Percentiles rank a stretch among this genome's conserved stretches.
Evolutionary conservation across 176 grass and related monocot genomes (phyloP).

Genomic region (Zea luxurians): DNA sequence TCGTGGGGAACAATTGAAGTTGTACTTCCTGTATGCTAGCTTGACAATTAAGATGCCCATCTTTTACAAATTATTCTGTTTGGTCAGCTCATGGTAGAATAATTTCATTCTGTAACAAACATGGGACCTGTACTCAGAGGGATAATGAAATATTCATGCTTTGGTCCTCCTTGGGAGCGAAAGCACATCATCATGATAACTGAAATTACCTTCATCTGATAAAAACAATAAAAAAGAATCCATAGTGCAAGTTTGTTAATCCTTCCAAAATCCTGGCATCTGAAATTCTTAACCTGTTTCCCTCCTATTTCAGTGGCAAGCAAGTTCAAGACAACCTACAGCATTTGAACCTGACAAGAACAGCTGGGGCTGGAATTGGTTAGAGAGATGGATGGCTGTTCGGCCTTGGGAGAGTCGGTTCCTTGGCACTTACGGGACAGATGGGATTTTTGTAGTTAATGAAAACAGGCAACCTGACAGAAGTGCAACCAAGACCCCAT

Average conservation of each 20-base stretch:
- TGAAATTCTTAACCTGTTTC: slow-evolving; percentile 13
- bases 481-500: slow-evolving; percentile 47
- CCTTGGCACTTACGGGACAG: slow-evolving; percentile 57
- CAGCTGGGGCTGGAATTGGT: slow-evolving; percentile 96
- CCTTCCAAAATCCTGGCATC: no score
- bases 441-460: slow-evolving; percentile 42
- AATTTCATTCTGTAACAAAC: slow-evolving; percentile 7
- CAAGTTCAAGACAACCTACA: slow-evolving; percentile 65
- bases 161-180: not conserved
- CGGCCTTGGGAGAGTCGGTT: slow-evolving; percentile 95
- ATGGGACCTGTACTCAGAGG: not conserved
- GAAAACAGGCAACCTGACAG: slow-evolving; percentile 42
- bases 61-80: slow-evolving; percentile 20
- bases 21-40: slow-evolving; percentile 12
- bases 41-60: not conserved
- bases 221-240: not conserved
- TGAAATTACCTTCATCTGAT: slow-evolving; percentile 7
- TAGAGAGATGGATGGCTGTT: slow-evolving; percentile 97
- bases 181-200: slow-evolving; percentile 1
- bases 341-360: slow-evolving; percentile 71
- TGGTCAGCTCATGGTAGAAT: not conserved
- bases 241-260: not conserved
- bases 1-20: slow-evolving; percentile 7
- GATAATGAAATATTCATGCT: not conserved
- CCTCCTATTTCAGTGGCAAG: slow-evolving; percentile 72